phyloP scores from a whole-genome alignment of 805 yeast genomes.

The Candida easanensis region DNA sequence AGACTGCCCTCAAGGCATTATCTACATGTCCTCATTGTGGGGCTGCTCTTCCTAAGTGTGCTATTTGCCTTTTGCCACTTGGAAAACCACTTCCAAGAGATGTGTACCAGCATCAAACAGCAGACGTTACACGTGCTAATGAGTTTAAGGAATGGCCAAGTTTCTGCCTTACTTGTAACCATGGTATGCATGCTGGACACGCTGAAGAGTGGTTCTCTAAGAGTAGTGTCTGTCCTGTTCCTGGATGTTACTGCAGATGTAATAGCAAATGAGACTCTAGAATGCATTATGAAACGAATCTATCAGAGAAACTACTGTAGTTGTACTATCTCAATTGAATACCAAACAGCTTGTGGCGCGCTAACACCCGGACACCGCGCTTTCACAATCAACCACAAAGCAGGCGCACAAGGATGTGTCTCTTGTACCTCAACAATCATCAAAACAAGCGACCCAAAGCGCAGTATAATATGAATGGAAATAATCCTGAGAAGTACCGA shows the following conservation, averaged over 20 bases:
- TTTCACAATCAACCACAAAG: background rate
- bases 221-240: slow-evolving; percentile 89
- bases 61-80: slow-evolving; percentile 77
- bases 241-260: slow-evolving; percentile 86
- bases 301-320: too few relatives aligned
- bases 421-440: background rate
- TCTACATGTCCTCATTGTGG: slow-evolving; percentile 80
- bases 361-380: background rate
- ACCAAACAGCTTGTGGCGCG: too few relatives aligned
- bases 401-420: background rate
- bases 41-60: slow-evolving; percentile 83
- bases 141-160: slow-evolving; percentile 81
- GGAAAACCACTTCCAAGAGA: slow-evolving; percentile 59
- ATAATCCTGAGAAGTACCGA: slow-evolving; percentile 48
- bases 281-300: too few relatives aligned
- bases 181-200: slow-evolving; percentile 92
- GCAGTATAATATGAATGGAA: slow-evolving; percentile 23
- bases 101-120: slow-evolving; percentile 9
- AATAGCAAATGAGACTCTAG: slow-evolving; percentile 49
- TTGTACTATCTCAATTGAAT: too few relatives aligned
- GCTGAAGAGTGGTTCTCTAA: slow-evolving; percentile 94
- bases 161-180: slow-evolving; percentile 87
- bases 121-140: slow-evolving; percentile 20
- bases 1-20: slow-evolving; percentile 2
- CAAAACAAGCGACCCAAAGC: background rate